Conservation (phyloP, 768 basidiomycete species). For the Lactarius pseudohatsudake region DNA sequence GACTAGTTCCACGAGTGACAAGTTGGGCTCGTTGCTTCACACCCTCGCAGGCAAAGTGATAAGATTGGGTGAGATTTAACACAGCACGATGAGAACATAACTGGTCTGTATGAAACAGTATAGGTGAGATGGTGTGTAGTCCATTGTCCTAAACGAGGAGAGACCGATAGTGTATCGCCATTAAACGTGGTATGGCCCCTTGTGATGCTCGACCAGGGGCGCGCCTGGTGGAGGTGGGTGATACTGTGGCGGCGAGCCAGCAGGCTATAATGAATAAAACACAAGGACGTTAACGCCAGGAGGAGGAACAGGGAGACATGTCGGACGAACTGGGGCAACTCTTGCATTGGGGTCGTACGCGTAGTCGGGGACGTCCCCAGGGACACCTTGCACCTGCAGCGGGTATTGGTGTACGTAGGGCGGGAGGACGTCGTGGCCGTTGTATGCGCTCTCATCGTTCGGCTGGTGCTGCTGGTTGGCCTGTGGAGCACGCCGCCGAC, state of each 20-base stretch:
- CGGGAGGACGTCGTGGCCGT: background rate
- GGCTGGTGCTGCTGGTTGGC: background rate
- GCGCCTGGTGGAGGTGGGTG: constrained; percentile 5
- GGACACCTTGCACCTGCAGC: background rate
- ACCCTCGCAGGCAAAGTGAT: too few species aligned
- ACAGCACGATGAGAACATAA: too few species aligned
- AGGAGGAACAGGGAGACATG: background rate
- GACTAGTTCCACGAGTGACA: too few species aligned
- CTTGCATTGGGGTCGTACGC: constrained; percentile 5
- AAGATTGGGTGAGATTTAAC: too few species aligned
- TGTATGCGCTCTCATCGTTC: background rate
- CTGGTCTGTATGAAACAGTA: too few species aligned
- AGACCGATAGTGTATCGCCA: background rate
- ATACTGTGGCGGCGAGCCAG: constrained; percentile 6
- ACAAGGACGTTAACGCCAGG: background rate
- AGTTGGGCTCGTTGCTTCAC: too few species aligned
- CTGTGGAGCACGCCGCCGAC: constrained; percentile 1
- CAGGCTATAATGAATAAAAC: background rate
- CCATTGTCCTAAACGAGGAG: too few species aligned
- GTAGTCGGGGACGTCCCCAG: background rate
- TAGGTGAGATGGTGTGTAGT: too few species aligned
- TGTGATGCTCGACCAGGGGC: background rate
- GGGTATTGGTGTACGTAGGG: constrained; percentile 12
- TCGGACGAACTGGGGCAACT: constrained; percentile 7
- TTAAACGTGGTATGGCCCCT: background rate